Percentiles rank a stretch among this genome's conserved stretches.
These are phyloP conservation scores for Pythium coloratum DNA, from an alignment of 352 stramenopile species.

Conservation along the genomic window DNA sequence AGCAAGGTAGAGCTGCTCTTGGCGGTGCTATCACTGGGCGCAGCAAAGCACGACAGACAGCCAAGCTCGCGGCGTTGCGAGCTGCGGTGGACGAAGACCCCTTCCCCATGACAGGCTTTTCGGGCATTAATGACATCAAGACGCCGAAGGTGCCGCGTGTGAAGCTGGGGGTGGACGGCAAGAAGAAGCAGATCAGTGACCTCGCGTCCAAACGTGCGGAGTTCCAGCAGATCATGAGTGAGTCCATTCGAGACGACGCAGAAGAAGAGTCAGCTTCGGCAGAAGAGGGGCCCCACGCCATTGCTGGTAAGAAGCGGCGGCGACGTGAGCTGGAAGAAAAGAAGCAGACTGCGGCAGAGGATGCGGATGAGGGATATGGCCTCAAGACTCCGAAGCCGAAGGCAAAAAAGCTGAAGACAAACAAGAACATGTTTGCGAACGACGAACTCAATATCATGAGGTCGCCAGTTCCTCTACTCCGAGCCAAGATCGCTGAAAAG, in stretches of 20 bases:
- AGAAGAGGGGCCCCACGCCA: not conserved
- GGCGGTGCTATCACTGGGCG: slow-evolving; percentile 8
- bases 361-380: slow-evolving; percentile 8
- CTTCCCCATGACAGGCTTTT: slow-evolving; percentile 6
- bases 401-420: slow-evolving; percentile 17
- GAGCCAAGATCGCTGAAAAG: slow-evolving; percentile 18
- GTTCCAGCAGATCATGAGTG: slow-evolving; percentile 45
- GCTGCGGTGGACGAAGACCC: slow-evolving; percentile 7
- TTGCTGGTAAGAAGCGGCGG: slow-evolving; percentile 15
- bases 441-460: slow-evolving; percentile 34
- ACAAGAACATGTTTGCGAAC: slow-evolving; percentile 20
- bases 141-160: slow-evolving; percentile 67
- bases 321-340: slow-evolving; percentile 6
- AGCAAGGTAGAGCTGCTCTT: too few relatives aligned
- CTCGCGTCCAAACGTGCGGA: slow-evolving; percentile 45
- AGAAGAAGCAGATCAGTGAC: slow-evolving; percentile 32
- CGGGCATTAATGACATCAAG: slow-evolving; percentile 52
- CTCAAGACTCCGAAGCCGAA: slow-evolving; percentile 20
- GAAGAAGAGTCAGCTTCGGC: not conserved
- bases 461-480: slow-evolving; percentile 22
- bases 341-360: not conserved
- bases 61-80: slow-evolving; percentile 16
- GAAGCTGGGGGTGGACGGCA: slow-evolving; percentile 43
- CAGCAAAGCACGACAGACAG: slow-evolving; percentile 18
- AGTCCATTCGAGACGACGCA: slow-evolving; percentile 8